Evolutionary conservation across 257 asterid genomes (phyloP).

Genomic region (Plectranthus barbatus): DNA sequence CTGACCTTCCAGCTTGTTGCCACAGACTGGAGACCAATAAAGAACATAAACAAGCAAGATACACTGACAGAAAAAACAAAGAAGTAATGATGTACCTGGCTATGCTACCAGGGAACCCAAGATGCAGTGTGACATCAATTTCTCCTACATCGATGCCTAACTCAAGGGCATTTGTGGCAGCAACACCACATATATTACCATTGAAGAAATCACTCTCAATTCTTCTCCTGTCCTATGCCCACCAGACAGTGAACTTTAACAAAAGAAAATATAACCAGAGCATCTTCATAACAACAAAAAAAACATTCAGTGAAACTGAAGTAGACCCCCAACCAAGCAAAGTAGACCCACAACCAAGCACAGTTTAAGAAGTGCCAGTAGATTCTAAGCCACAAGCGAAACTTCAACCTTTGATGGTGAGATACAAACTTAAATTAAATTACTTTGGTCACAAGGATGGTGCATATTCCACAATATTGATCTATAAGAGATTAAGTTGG

Average conservation of each 20-base stretch:
- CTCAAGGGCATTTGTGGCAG: slow-evolving; percentile 98
- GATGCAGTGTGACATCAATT: slow-evolving; percentile 88
- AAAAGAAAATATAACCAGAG: slow-evolving; percentile 12
- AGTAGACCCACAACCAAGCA: neutral
- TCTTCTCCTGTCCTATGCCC: slow-evolving; percentile 80
- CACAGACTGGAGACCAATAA: slow-evolving; percentile 48
- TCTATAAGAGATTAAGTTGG: neutral
- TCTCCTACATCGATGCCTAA: slow-evolving; percentile 97
- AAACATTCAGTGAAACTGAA: neutral
- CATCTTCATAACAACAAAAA: slow-evolving; percentile 1
- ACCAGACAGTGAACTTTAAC: slow-evolving; percentile 19
- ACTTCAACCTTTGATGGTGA: neutral
- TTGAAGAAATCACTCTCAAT: slow-evolving; percentile 70
- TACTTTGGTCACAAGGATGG: neutral
- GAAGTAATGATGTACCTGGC: slow-evolving; percentile 48
- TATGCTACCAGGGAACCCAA: slow-evolving; percentile 96
- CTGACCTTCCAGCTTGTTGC: slow-evolving; percentile 99
- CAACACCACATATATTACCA: slow-evolving; percentile 75
- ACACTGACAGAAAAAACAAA: slow-evolving; percentile 16
- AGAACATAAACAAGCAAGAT: slow-evolving; percentile 8
- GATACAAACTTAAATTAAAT: neutral
- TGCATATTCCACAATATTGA: neutral
- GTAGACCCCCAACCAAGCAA: neutral
- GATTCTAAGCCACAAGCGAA: neutral
- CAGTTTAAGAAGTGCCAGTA: neutral